Evolutionary conservation across 768 basidiomycete genomes (phyloP).

Genomic region (Tricholoma flavovirens): DNA sequence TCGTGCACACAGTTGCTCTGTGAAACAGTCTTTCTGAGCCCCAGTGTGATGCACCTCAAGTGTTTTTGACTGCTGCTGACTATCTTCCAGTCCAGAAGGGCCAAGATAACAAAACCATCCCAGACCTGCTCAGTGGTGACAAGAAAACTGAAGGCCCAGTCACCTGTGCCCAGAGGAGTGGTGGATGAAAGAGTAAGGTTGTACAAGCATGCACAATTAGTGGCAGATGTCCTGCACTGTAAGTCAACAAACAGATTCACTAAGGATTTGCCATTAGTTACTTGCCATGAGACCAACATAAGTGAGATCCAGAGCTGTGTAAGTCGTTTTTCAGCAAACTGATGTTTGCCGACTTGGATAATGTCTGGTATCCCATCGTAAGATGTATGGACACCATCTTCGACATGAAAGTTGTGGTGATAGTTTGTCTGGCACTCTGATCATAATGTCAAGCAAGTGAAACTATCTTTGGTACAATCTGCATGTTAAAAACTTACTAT

Average conservation of each 20-base stretch:
- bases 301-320: not conserved
- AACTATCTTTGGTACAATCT: not conserved
- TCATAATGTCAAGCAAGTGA: not conserved
- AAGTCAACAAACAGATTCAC: not conserved
- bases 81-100: not conserved
- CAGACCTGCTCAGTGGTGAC: not conserved
- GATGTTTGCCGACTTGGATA: not conserved
- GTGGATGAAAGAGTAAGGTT: not conserved
- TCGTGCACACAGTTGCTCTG: not conserved
- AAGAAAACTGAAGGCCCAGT: not conserved
- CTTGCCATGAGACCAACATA: not conserved
- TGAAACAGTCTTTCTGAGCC: not conserved
- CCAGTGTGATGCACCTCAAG: not conserved
- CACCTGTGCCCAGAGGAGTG: not conserved
- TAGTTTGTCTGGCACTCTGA: not conserved
- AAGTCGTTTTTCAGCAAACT: not conserved
- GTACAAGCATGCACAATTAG: not conserved
- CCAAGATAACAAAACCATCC: not conserved
- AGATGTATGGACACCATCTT: not conserved
- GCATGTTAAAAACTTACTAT: not conserved
- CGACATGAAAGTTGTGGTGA: not conserved
- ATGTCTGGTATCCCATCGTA: not conserved
- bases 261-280: not conserved
- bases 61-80: not conserved
- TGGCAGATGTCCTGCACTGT: not conserved